Evolutionary conservation across 176 grass and related monocot species (phyloP).

Genomic region (Tillandsia leiboldiana): DNA sequence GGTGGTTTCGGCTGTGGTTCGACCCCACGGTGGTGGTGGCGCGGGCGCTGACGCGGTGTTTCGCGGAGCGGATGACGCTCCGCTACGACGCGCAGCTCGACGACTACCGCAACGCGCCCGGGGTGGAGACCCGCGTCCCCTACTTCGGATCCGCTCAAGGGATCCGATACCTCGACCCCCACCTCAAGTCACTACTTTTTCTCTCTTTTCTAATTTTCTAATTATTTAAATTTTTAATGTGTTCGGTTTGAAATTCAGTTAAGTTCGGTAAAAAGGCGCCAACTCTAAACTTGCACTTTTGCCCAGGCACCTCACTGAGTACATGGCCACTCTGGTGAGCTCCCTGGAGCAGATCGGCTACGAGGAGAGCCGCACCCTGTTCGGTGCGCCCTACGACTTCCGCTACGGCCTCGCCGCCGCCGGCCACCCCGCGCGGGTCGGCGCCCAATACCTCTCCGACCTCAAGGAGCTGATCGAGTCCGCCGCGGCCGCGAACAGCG

Average conservation of each 20-base stretch:
- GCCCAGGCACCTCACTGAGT: constrained; percentile 45
- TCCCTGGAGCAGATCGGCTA: constrained; percentile 62
- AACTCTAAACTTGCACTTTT: no score
- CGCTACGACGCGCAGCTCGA: constrained; percentile 39
- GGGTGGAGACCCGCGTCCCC: constrained; percentile 52
- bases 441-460: constrained; percentile 43
- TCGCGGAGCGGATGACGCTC: constrained; percentile 63
- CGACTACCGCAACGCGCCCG: constrained; percentile 71
- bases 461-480: constrained; percentile 48
- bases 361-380: constrained; percentile 50
- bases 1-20: constrained; percentile 98
- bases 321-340: constrained; percentile 52
- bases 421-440: constrained; percentile 49
- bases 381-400: constrained; percentile 83
- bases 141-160: constrained; percentile 51
- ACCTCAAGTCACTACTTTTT: constrained; percentile 35
- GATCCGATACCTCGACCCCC: constrained; percentile 59
- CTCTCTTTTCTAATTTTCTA: not conserved
- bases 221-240: not conserved
- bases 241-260: no score
- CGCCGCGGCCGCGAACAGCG: constrained; percentile 34
- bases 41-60: constrained; percentile 45
- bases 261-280: no score
- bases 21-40: constrained; percentile 60
- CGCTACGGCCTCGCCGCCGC: constrained; percentile 60